A percentile compares a stretch with the other conserved stretches of the same genome.
phyloP scores from a whole-genome alignment of 2,329 filamentous ascomycete species.

The Aspergillus awamori region DNA sequence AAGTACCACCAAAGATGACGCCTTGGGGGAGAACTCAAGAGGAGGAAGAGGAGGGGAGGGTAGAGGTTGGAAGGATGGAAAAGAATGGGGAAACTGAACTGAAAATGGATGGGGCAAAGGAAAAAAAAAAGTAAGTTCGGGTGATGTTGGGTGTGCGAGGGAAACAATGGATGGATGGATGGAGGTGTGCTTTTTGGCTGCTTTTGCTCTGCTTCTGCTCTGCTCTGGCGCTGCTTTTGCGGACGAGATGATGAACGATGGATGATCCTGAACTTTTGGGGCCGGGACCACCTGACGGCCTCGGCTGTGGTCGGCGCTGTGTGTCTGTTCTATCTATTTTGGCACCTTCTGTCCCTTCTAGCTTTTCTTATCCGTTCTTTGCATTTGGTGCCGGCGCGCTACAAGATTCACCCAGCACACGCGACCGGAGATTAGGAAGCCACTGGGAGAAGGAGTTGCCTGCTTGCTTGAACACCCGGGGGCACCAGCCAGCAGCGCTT shows the following conservation, averaged over 20 bases:
- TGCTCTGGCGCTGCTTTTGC: not conserved
- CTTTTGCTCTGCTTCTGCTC: slow-evolving; percentile 5
- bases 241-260: slow-evolving; percentile 19
- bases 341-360: no score
- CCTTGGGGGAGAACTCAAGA: not conserved
- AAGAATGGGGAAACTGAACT: not conserved
- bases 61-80: not conserved
- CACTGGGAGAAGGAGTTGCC: not conserved
- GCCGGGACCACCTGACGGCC: slow-evolving; percentile 38
- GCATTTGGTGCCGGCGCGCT: not conserved
- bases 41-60: not conserved
- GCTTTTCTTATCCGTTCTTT: not conserved
- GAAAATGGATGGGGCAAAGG: no score
- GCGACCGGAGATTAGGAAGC: slow-evolving; percentile 1
- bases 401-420: not conserved
- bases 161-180: not conserved
- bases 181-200: slow-evolving; percentile 11
- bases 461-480: not conserved
- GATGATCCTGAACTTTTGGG: slow-evolving; percentile 25
- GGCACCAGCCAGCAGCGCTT: not conserved
- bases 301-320: slow-evolving; percentile 27
- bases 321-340: not conserved
- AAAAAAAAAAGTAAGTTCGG: no score
- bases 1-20: slow-evolving; percentile 5
- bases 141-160: not conserved